Conservation (phyloP, 2,329 filamentous ascomycete genomes). For the Penicillium oxalicum region DNA sequence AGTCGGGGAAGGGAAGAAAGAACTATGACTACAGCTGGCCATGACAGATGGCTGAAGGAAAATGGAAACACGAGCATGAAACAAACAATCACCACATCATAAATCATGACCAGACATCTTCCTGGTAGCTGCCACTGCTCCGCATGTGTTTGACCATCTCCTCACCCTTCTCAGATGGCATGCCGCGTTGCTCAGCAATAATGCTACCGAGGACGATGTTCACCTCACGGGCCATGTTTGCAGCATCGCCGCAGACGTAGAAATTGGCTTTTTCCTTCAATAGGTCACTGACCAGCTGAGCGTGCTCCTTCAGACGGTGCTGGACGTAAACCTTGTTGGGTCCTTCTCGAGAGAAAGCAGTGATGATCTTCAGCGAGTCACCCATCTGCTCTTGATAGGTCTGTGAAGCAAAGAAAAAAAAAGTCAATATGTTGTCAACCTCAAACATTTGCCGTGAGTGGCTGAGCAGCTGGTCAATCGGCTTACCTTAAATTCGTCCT, state of each 20-base stretch:
- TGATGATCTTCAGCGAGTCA: constrained; percentile 83
- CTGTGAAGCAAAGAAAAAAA: constrained; percentile 42
- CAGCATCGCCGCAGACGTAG: constrained; percentile 96
- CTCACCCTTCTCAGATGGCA: constrained; percentile 82
- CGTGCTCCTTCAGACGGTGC: constrained; percentile 77
- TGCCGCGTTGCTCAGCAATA: constrained; percentile 72
- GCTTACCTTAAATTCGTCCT: constrained; percentile 84
- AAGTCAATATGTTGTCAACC: not conserved
- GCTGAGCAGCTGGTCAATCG: constrained; percentile 10
- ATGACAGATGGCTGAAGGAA: constrained; percentile 2
- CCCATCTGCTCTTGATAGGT: constrained; percentile 76
- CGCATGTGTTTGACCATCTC: constrained; percentile 97
- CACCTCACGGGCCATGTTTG: constrained; percentile 93
- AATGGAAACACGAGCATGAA: constrained; percentile 5
- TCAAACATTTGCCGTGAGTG: not conserved
- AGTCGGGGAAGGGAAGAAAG: not conserved
- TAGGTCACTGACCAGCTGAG: constrained; percentile 79
- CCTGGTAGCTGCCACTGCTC: constrained; percentile 92
- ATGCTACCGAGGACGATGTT: constrained; percentile 83
- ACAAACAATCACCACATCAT: constrained; percentile 9
- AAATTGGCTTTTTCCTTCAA: constrained; percentile 82
- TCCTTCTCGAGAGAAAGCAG: constrained; percentile 87
- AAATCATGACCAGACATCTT: constrained; percentile 60
- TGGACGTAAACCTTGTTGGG: constrained; percentile 94
- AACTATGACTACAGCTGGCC: constrained; percentile 8